These are phyloP conservation scores for Cochlearia excelsa DNA, from an alignment of 345 rosid species.

Conservation along the genomic window DNA sequence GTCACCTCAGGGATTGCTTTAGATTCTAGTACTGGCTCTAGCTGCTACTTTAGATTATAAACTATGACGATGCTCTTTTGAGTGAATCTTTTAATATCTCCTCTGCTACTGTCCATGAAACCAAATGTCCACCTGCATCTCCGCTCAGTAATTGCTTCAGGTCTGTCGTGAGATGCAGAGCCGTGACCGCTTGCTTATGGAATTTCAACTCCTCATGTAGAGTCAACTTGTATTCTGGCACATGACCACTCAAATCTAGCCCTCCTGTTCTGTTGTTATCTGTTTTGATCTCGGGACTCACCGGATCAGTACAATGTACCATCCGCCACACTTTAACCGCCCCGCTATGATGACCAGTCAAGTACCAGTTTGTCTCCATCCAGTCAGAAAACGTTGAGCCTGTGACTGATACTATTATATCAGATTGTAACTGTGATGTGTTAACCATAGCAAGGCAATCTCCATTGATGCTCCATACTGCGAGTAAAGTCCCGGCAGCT, in stretches of 20 bases:
- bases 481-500: conserved; percentile 91
- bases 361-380: conserved; percentile 88
- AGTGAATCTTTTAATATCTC: conserved; percentile 63
- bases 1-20: neutral
- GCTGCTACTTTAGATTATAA: no score
- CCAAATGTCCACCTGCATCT: conserved; percentile 79
- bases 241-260: conserved; percentile 55
- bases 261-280: conserved; percentile 48
- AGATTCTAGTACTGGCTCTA: conserved; percentile 24
- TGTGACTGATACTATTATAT: conserved; percentile 80
- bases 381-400: conserved; percentile 86
- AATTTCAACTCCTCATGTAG: conserved; percentile 79
- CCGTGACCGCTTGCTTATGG: conserved; percentile 86
- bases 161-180: conserved; percentile 71
- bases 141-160: conserved; percentile 94
- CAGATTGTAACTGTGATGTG: conserved; percentile 94
- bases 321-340: conserved; percentile 96
- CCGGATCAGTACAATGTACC: conserved; percentile 66
- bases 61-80: conserved; percentile 39
- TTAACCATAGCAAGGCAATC: conserved; percentile 90
- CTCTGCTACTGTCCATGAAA: conserved; percentile 89
- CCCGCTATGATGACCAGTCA: conserved; percentile 99
- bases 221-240: conserved; percentile 76
- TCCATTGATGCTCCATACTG: conserved; percentile 97
- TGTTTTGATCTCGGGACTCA: conserved; percentile 47